These are phyloP conservation scores for Coemansia sp. DNA, from an alignment of 192 early-diverging fungal species.

Conservation along the genomic window DNA sequence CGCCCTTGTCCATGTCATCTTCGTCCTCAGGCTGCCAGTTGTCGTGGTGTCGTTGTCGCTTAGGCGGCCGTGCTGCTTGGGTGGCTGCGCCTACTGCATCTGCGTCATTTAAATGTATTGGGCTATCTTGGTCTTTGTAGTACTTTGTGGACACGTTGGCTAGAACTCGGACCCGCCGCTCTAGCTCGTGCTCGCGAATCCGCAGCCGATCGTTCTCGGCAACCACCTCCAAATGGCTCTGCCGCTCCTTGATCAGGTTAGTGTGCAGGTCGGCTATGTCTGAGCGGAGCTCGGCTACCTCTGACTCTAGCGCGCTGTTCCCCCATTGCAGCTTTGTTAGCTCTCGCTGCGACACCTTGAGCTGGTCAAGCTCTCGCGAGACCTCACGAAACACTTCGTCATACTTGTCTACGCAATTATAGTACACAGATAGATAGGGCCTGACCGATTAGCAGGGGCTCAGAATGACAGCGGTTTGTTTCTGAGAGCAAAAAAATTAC, in stretches of 20 bases:
- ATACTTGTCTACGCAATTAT: constrained; percentile 41
- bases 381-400: constrained; percentile 46
- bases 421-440: background rate
- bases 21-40: constrained; percentile 7
- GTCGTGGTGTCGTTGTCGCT: constrained; percentile 27
- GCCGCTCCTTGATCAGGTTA: constrained; percentile 42
- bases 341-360: constrained; percentile 43
- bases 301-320: constrained; percentile 34
- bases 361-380: constrained; percentile 37
- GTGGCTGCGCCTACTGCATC: constrained; percentile 4
- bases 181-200: constrained; percentile 47
- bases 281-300: constrained; percentile 38
- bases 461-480: background rate
- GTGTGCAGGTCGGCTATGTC: constrained; percentile 31
- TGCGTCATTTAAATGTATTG: constrained; percentile 1
- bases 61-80: constrained; percentile 25
- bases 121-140: constrained; percentile 29
- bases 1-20: constrained; percentile 12
- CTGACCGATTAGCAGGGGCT: background rate
- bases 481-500: constrained; percentile 12
- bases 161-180: constrained; percentile 38
- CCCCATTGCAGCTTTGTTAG: constrained; percentile 44
- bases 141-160: constrained; percentile 35
- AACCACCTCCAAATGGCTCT: constrained; percentile 42
- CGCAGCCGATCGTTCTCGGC: constrained; percentile 51